phyloP scores from a whole-genome alignment of 495 filamentous ascomycete genomes.

The Chaetomidium leptoderma region DNA sequence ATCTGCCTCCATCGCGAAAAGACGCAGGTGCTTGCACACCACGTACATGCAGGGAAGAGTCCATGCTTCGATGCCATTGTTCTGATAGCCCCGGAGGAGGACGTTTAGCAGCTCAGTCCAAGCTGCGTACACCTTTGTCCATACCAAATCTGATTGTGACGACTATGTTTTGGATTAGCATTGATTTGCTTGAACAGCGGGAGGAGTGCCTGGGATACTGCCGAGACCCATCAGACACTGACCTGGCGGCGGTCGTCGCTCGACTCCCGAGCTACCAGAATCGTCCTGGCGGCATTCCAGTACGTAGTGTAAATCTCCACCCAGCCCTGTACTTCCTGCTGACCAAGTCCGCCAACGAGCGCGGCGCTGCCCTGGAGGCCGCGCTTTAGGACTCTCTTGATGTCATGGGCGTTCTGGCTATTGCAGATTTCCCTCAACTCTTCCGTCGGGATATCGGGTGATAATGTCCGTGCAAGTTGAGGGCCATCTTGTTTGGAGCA shows the following conservation, averaged over 20 bases:
- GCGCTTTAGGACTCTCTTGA: constrained; percentile 56
- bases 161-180: constrained; percentile 11
- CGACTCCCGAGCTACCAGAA: constrained; percentile 54
- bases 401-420: constrained; percentile 52
- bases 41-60: constrained; percentile 84
- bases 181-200: too few species aligned
- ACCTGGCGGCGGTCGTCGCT: constrained; percentile 31
- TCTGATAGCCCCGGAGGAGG: constrained; percentile 71
- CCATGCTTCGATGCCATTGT: constrained; percentile 70
- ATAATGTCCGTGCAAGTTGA: constrained; percentile 63
- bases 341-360: constrained; percentile 45
- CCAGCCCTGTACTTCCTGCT: constrained; percentile 69
- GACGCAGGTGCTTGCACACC: constrained; percentile 73
- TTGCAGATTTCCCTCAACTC: constrained; percentile 61
- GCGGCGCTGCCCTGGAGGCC: constrained; percentile 49
- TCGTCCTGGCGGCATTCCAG: constrained; percentile 72
- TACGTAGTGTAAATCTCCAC: constrained; percentile 74
- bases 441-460: constrained; percentile 55
- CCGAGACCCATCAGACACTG: constrained; percentile 10
- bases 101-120: constrained; percentile 76
- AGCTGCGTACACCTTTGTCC: constrained; percentile 69
- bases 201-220: background rate
- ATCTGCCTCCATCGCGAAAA: constrained; percentile 87
- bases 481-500: constrained; percentile 55
- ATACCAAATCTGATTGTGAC: constrained; percentile 51